Conservation (phyloP, 2,329 filamentous ascomycete species). For the Fusarium sp. region DNA sequence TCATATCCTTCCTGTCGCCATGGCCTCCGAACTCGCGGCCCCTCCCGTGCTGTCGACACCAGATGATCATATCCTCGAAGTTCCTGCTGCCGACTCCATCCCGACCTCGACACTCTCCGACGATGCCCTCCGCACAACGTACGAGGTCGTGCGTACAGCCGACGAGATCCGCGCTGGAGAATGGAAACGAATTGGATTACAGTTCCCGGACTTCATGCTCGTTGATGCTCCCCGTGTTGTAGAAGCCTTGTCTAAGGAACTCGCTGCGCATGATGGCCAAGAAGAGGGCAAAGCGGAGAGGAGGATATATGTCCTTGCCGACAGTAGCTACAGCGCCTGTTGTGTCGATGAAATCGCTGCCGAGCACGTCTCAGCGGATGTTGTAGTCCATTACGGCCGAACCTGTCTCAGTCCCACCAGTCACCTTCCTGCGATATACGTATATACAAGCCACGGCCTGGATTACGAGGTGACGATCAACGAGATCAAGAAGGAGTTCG, state of each 20-base stretch:
- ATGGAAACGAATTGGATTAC: constrained; percentile 85
- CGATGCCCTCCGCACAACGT: constrained; percentile 78
- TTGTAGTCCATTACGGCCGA: constrained; percentile 93
- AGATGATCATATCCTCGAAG: constrained; percentile 68
- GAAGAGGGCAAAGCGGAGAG: constrained; percentile 19
- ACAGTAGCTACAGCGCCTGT: constrained; percentile 96
- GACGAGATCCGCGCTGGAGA: constrained; percentile 76
- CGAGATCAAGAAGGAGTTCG: constrained; percentile 76
- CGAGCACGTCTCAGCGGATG: constrained; percentile 90
- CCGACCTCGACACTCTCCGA: constrained; percentile 59
- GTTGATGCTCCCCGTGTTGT: constrained; percentile 85
- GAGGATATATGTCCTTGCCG: constrained; percentile 84
- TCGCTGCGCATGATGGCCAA: constrained; percentile 29
- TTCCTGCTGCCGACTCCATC: constrained; percentile 55
- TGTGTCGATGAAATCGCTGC: constrained; percentile 98
- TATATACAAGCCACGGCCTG: constrained; percentile 82
- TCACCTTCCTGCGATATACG: constrained; percentile 86
- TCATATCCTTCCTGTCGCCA: constrained; percentile 39
- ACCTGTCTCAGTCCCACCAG: constrained; percentile 92
- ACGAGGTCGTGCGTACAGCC: constrained; percentile 86
- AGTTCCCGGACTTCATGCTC: constrained; percentile 95
- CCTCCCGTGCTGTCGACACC: constrained; percentile 73
- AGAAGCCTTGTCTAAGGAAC: constrained; percentile 58
- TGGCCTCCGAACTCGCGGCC: constrained; percentile 61
- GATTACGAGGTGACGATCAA: constrained; percentile 66